Evolutionary conservation across 2,329 filamentous ascomycete genomes (phyloP).

Genomic region (Trichoderma koningii): DNA sequence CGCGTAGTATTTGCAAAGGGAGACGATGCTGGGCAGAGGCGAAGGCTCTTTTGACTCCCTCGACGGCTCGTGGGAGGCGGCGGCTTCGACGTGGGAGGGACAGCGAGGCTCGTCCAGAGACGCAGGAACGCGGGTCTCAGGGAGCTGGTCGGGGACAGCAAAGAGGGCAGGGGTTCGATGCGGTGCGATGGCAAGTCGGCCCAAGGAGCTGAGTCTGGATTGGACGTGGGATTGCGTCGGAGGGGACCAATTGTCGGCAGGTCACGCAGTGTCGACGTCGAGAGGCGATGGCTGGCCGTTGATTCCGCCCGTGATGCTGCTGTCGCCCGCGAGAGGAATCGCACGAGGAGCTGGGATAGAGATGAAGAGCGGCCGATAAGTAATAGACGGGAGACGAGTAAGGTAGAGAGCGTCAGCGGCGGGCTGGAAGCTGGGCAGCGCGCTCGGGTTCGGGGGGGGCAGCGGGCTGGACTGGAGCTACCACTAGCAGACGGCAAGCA

Average conservation of each 20-base stretch:
- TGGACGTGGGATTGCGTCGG: slow-evolving; percentile 8
- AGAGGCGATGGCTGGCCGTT: slow-evolving; percentile 15
- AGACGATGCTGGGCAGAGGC: slow-evolving; percentile 10
- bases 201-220: slow-evolving; percentile 15
- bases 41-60: slow-evolving; percentile 8
- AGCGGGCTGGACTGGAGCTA: background rate
- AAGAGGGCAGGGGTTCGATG: slow-evolving; percentile 18
- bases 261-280: slow-evolving; percentile 21
- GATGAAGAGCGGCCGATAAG: background rate
- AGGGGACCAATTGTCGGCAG: slow-evolving; percentile 25
- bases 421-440: slow-evolving; percentile 6
- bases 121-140: slow-evolving; percentile 28
- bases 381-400: background rate
- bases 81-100: slow-evolving; percentile 13
- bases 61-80: slow-evolving; percentile 15
- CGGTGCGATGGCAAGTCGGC: slow-evolving; percentile 10
- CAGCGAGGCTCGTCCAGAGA: slow-evolving; percentile 19
- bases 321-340: background rate
- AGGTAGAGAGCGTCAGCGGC: slow-evolving; percentile 19
- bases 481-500: slow-evolving; percentile 1
- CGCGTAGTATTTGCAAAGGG: slow-evolving; percentile 21
- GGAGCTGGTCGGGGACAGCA: slow-evolving; percentile 26
- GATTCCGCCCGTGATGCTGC: background rate
- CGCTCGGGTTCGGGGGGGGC: background rate
- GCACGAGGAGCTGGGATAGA: background rate